Conservation (phyloP, 257 asterid species). For the Solanum arcanum region DNA sequence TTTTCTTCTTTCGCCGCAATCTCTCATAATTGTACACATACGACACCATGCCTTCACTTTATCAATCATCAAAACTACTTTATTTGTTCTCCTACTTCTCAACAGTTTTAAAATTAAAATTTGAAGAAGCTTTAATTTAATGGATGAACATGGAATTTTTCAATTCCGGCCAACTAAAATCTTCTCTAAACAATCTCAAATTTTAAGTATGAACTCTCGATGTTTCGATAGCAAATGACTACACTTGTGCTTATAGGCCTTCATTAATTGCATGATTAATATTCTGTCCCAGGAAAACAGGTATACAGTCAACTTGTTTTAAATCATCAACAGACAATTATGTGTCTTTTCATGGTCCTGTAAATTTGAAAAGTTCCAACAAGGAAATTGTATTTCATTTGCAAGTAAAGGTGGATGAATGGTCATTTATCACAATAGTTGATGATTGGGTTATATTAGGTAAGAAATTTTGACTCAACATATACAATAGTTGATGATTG, state of each 20-base stretch:
- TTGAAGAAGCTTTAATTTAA: background rate
- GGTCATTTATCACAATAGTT: background rate
- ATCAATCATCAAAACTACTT: too few relatives aligned
- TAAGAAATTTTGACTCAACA: background rate
- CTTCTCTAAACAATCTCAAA: background rate
- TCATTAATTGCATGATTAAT: too few relatives aligned
- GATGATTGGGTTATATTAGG: background rate
- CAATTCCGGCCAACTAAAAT: background rate
- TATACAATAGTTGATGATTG: too few relatives aligned
- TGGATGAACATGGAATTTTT: background rate
- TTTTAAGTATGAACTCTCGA: background rate
- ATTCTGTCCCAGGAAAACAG: background rate
- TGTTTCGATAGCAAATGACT: background rate
- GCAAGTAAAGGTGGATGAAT: background rate
- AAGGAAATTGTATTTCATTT: background rate
- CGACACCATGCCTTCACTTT: too few relatives aligned
- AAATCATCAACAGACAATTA: background rate
- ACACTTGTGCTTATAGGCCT: too few relatives aligned
- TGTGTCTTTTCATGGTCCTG: background rate
- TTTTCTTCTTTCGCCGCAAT: too few relatives aligned
- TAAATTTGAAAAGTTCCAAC: background rate
- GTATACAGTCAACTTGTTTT: background rate
- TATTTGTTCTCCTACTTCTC: too few relatives aligned
- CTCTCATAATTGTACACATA: too few relatives aligned
- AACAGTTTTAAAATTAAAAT: too few relatives aligned